These are phyloP conservation scores for Boeremia lycopersici DNA, from an alignment of 2,329 filamentous ascomycete species.

Conservation along the genomic window DNA sequence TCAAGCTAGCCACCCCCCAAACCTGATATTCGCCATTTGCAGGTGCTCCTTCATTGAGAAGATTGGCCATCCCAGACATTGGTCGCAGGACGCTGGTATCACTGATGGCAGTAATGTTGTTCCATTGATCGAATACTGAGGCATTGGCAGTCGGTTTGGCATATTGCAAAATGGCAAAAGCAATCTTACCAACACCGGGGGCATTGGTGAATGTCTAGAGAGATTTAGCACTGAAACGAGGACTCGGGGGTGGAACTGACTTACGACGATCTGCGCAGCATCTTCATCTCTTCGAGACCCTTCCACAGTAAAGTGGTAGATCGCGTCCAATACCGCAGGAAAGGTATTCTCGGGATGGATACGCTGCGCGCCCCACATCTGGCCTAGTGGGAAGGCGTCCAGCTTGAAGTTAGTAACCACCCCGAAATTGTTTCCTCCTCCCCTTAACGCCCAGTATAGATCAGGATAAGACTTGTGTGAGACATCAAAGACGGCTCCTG, in stretches of 20 bases:
- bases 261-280: constrained; percentile 29
- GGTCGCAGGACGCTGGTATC: constrained; percentile 30
- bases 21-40: constrained; percentile 17
- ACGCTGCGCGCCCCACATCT: constrained; percentile 33
- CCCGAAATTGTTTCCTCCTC: constrained; percentile 42
- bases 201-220: constrained; percentile 31
- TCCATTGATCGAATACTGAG: constrained; percentile 29
- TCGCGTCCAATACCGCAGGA: constrained; percentile 21
- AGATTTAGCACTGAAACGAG: background rate
- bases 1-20: constrained; percentile 29
- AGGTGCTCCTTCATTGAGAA: constrained; percentile 17
- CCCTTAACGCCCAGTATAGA: constrained; percentile 46
- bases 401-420: constrained; percentile 38
- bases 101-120: constrained; percentile 25
- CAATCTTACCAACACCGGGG: constrained; percentile 22
- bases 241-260: background rate
- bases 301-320: constrained; percentile 18
- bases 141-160: constrained; percentile 33
- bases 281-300: constrained; percentile 19
- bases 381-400: constrained; percentile 20
- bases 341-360: constrained; percentile 19
- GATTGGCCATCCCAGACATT: constrained; percentile 26
- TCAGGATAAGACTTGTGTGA: constrained; percentile 40
- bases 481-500: constrained; percentile 16
- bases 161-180: constrained; percentile 28